phyloP scores from a whole-genome alignment of 371 early-diverging fungal genomes.

The Syncephalis plumigaleata region DNA sequence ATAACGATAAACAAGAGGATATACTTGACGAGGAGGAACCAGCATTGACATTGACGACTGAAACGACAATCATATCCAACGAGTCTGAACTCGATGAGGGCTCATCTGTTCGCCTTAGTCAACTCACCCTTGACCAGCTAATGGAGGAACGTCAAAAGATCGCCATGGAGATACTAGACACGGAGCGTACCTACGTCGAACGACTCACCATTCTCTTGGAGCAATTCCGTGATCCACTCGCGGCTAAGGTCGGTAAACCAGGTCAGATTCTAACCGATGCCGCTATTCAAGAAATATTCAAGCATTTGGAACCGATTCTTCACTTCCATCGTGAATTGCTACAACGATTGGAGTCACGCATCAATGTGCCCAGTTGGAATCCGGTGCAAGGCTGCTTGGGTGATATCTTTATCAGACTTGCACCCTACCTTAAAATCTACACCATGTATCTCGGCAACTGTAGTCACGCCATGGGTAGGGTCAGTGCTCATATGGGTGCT shows the following conservation, averaged over 20 bases:
- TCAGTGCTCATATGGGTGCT: constrained; percentile 14
- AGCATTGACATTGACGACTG: too few relatives aligned
- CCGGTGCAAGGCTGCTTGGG: constrained; percentile 30
- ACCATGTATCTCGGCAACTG: constrained; percentile 34
- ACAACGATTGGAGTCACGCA: constrained; percentile 27
- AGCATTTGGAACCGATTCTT: constrained; percentile 42
- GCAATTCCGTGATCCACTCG: constrained; percentile 17
- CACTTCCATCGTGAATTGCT: constrained; percentile 36
- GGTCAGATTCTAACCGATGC: constrained; percentile 16
- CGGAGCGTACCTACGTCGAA: constrained; percentile 59
- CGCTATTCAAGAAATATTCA: constrained; percentile 31
- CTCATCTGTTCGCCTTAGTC: too few relatives aligned
- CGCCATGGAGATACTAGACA: constrained; percentile 46
- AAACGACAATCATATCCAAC: too few relatives aligned
- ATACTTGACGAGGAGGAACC: too few relatives aligned
- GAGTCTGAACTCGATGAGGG: too few relatives aligned
- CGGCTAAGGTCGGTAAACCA: not conserved
- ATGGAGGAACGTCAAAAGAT: constrained; percentile 21
- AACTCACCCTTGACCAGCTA: too few relatives aligned
- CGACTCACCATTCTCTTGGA: constrained; percentile 39
- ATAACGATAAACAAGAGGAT: too few relatives aligned
- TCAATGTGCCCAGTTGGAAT: constrained; percentile 24
- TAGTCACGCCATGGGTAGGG: constrained; percentile 15
- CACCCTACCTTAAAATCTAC: constrained; percentile 50
- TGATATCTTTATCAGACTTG: constrained; percentile 38